Evolutionary conservation across 139 green algal genomes (phyloP), one percentile per base, ranked within the genome.

Genomic region (Volvox reticuliferus): DNA sequence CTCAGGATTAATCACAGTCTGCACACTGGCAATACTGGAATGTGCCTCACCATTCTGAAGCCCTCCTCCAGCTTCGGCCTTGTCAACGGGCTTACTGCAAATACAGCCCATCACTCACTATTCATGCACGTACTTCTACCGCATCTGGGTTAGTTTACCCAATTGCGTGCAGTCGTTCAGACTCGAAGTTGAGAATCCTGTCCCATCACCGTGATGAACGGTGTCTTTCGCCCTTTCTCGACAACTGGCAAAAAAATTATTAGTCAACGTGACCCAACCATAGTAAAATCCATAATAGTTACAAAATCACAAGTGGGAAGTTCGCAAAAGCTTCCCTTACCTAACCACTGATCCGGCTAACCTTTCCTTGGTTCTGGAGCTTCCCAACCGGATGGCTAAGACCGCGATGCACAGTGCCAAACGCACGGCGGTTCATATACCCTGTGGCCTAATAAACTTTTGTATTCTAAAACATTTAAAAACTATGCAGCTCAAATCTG

Each of bases 31-130:
- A 55, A 55, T 55, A 5, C 44, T 55, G 44, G 44, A 55, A 55
- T 55, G 44, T 55, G 44, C 44, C 44, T 55, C 9, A 55, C 44
- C 44, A 13, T 37, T 79, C 28, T 14, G 22, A n/a, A 68, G 12
- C 35, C 13, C 22, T 35, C 2, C 17, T n/a, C 79, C 79, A 16
- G 68, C 50, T 24, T 86, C 50, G 5, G 12, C 79, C 79, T 37
- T 44, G 16, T 84, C 78, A n/a, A 67, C 36, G 6, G 50, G 24
- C 79, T 86, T 86, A 14, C 30, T 21, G 28, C 79, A 86, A 44
- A 86, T 24, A 30, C 79, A 86, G 79, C 79, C 79, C 79, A 86
- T 86, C 26, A 17, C 22, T 71, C 78, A 18, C 78, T 26, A 17
- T 21, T 13, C 33, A 63, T 5, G 18, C 28, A 82, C 20, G 77